Evolutionary conservation across 1,139 yeast genomes (phyloP), one percentile per base, ranked within the genome.

Genomic region (Magnusiomyces suaveolens): DNA sequence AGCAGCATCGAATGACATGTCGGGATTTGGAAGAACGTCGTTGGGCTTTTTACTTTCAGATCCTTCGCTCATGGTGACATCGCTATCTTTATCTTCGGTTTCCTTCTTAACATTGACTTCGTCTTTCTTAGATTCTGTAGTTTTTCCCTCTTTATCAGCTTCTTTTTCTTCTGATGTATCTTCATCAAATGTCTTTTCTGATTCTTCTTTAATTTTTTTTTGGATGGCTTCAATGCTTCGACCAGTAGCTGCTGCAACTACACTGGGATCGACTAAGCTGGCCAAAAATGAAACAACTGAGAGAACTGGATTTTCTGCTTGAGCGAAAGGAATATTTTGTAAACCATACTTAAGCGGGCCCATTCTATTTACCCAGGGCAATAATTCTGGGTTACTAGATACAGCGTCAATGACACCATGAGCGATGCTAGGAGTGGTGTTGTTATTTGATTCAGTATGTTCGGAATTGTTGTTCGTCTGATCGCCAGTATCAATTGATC

Each of bases 261-360:
- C 95, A 43, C 83, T 84, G n/a, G 92, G 84, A 65, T 90, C 96
- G 23, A 90, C 95, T 56, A 90, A 71, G 49, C 89, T 84, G 0
- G 94, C 83, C 71, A 94, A 75, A 69, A 90, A 92, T 3, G 96
- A 83, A 59, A 92, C 79, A 41, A 95, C 92, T 41, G 95, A 84
- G 73, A 92, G 78, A 2, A 92, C 90, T 1, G 99, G 98, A 67
- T 92, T 92, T 63, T 92, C 97, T 29, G 84, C 81, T 47, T 88
- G 80, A 52, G 88, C 82, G 50, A 87, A 83, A 6, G 97, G 96
- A 56, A 90, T 76, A 53, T 69, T 70, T 65, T 84, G 84, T 2
- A 94, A 83, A 2, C 92, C 84, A 69, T 79, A 89, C 56, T 47
- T 66, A 64, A 90, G 75, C n/a, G 95, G 84, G 0, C 90, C 90